Conservation (phyloP, 1,284 basidiomycete species). For the Garcileccinum viscosum region DNA sequence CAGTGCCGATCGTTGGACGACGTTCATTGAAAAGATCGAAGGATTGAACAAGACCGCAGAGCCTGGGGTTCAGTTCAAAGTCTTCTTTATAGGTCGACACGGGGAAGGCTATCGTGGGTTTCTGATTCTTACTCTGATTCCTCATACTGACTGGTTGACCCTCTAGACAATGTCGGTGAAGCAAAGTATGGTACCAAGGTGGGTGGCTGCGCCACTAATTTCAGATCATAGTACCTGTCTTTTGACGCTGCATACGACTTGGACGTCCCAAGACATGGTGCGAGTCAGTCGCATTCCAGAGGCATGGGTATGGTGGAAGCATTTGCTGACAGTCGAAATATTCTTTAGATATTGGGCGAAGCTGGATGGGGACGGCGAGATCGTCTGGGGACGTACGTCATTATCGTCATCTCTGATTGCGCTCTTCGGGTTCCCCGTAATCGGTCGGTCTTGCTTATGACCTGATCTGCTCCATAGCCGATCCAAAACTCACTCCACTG, state of each 20-base stretch:
- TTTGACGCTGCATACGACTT: constrained; percentile 4
- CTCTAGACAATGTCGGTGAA: constrained; percentile 76
- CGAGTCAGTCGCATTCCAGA: constrained; percentile 46
- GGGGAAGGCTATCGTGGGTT: constrained; percentile 64
- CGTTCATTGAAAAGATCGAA: constrained; percentile 49
- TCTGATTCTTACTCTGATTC: not conserved
- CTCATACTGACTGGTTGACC: not conserved
- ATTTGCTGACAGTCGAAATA: not conserved
- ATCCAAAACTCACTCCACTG: constrained; percentile 73
- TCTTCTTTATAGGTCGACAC: constrained; percentile 72
- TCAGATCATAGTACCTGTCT: not conserved
- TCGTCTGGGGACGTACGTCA: constrained; percentile 80
- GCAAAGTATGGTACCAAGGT: constrained; percentile 71
- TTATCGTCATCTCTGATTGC: not conserved
- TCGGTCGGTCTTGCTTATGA: not conserved
- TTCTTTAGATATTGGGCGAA: constrained; percentile 68
- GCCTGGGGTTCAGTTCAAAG: constrained; percentile 56
- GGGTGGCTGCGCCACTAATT: constrained; percentile 19
- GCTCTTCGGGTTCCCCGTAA: not conserved
- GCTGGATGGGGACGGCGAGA: constrained; percentile 70
- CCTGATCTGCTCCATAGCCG: constrained; percentile 52
- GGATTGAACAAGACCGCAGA: constrained; percentile 52
- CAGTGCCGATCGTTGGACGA: constrained; percentile 58
- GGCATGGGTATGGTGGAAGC: not conserved
- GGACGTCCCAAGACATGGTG: constrained; percentile 51